phyloP scores from a whole-genome alignment of 225 moss, liverwort and hornwort genomes.

The Straminergon stramineum region DNA sequence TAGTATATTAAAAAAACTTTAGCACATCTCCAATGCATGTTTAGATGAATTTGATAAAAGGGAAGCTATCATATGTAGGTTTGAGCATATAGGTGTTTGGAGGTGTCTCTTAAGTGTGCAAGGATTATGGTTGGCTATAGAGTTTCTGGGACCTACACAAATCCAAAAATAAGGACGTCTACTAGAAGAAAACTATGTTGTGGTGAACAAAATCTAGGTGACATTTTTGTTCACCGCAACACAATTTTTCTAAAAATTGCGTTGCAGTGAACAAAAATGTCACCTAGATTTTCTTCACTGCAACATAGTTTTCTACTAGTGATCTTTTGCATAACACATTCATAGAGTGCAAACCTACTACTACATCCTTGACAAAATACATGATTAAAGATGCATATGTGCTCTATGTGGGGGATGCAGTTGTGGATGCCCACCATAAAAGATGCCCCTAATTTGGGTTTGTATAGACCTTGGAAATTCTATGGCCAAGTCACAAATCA shows the following conservation, averaged over 20 bases:
- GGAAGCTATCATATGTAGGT: fast-evolving
- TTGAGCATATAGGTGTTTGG: fast-evolving
- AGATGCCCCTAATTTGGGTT: too few species aligned
- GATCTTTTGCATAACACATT: not conserved
- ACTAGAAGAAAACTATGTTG: too few species aligned
- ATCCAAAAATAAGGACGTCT: fast-evolving
- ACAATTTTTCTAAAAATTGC: too few species aligned
- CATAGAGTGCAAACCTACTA: fast-evolving
- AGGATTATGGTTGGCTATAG: fast-evolving
- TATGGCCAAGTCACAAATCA: fast-evolving
- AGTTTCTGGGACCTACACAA: fast-evolving
- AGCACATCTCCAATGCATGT: not conserved
- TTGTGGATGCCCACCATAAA: not conserved
- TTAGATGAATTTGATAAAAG: not conserved
- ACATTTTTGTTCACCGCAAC: too few species aligned
- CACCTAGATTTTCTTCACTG: too few species aligned
- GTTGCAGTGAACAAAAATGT: too few species aligned
- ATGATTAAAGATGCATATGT: fast-evolving
- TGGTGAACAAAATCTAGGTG: too few species aligned
- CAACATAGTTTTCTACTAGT: too few species aligned
- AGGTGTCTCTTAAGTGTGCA: fast-evolving
- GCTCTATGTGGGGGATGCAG: not conserved
- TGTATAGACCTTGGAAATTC: not conserved
- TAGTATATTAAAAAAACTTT: not conserved
- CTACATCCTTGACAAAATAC: not conserved